These are phyloP conservation scores for Fusarium mundagurra DNA, from an alignment of 2,329 filamentous ascomycete genomes.

Conservation along the genomic window DNA sequence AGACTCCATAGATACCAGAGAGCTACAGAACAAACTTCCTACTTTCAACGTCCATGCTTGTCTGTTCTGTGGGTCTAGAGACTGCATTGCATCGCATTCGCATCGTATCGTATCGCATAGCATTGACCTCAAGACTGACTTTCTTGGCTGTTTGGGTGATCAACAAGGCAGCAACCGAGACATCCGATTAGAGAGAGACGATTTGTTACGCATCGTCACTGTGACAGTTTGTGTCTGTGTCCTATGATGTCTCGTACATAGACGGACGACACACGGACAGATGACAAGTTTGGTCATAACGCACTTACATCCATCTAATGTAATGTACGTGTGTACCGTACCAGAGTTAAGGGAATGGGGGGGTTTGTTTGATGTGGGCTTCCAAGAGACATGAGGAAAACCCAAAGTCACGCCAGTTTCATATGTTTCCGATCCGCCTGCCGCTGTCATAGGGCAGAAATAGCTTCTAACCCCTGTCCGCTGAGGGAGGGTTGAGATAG, in stretches of 20 bases:
- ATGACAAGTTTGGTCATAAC: not conserved
- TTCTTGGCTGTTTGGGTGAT: conserved; percentile 25
- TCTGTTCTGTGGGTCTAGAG: conserved; percentile 23
- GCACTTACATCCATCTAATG: not conserved
- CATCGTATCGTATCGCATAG: not conserved
- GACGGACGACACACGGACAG: not conserved
- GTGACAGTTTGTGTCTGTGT: conserved; percentile 25
- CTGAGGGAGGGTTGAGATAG: conserved; percentile 17
- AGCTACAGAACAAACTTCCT: conserved; percentile 11
- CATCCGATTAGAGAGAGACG: conserved; percentile 19
- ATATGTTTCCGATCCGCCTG: conserved; percentile 1
- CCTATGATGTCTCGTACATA: conserved; percentile 2
- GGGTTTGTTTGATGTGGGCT: not conserved
- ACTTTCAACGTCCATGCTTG: conserved; percentile 10
- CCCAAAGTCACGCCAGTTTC: conserved; percentile 36
- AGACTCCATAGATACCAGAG: not conserved
- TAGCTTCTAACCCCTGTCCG: conserved; percentile 4
- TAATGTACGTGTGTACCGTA: not conserved
- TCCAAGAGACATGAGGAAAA: conserved; percentile 16
- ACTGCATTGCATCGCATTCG: not conserved
- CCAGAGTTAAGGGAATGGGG: too few relatives aligned
- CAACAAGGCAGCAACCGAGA: conserved; percentile 24
- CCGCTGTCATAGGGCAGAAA: conserved; percentile 29
- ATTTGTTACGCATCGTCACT: not conserved
- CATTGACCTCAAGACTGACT: not conserved